Base-by-base conservation (phyloP, 139 green algal genomes). In the Klebsormidium nitens region DNA sequence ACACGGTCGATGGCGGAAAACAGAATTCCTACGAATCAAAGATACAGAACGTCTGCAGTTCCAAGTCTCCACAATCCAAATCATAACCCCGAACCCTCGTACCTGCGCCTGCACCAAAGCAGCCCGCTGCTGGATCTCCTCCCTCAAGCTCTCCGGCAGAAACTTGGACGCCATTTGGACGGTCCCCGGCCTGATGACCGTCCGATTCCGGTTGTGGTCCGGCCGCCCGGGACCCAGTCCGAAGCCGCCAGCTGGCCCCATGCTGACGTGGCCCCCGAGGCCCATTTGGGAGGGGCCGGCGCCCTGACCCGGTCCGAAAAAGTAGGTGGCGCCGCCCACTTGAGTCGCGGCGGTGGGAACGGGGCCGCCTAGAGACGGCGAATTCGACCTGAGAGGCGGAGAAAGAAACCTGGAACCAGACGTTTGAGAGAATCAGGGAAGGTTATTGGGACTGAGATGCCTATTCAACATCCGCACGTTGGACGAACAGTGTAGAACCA, bases 111-210 rank as follows among this genome's bases (percentile, higher is more conserved):
- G 75, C 1, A 79, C 66, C 11, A 92, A 71, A 73, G 88, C 89
- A 46, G 69, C 66, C 11, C 76, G 69, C 60, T 91, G 84, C 71
- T 87, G 80, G 79, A 95, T 74, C 76, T 95, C 85, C 58, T 87
- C 69, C 35, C 85, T 52, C 55, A 95, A 59, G 5, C 69, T 64
- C 34, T 95, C 89, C 1, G 76, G 66, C 70, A 87, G 58, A 50
- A 89, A 91, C 42, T 84, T 75, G 5, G 61, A 66, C 2, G 67
- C 77, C 60, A 85, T 55, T 38, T 81, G 74, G 59, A 26, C 48
- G 57, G 17, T 5, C 2, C 57, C 58, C 19, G 67, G 67, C 11
- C 11, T 34, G 17, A 57, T 19, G 59, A 66, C 52, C 14, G 17
- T 14, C 42, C 42, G 42, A 50, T 50, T 8, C 42, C 42, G 42